These are phyloP conservation scores for Mycena alexandri DNA, from an alignment of 768 basidiomycete species.

Conservation along the genomic window DNA sequence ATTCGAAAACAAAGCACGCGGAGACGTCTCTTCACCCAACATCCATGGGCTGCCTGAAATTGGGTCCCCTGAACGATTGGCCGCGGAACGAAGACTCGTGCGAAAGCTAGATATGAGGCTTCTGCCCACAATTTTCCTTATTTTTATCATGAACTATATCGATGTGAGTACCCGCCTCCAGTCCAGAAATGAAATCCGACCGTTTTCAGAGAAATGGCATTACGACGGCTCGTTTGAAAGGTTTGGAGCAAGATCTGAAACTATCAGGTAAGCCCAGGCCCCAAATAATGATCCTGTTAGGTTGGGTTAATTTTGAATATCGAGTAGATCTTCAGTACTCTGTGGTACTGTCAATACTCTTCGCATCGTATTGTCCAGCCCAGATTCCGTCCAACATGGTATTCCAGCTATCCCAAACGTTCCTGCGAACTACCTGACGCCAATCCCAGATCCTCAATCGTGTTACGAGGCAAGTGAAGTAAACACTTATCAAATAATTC, in stretches of 20 bases:
- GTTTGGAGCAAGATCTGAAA: constrained; percentile 61
- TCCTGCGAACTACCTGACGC: background rate
- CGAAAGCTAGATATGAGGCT: constrained; percentile 69
- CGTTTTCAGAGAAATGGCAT: constrained; percentile 58
- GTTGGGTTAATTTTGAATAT: background rate
- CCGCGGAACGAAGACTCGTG: constrained; percentile 61
- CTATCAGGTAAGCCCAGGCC: constrained; percentile 58
- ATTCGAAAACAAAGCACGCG: constrained; percentile 25
- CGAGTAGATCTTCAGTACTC: constrained; percentile 63
- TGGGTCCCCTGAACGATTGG: constrained; percentile 46
- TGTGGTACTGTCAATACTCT: constrained; percentile 65
- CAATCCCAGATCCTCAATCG: constrained; percentile 63
- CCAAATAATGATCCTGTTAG: background rate
- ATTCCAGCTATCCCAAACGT: background rate
- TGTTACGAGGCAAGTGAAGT: constrained; percentile 56
- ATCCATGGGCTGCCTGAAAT: constrained; percentile 23
- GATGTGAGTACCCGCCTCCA: constrained; percentile 59
- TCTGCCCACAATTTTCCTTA: constrained; percentile 68
- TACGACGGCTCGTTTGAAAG: constrained; percentile 63
- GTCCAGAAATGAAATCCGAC: background rate
- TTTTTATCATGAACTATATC: constrained; percentile 78
- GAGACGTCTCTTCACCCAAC: background rate
- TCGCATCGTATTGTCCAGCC: constrained; percentile 71
- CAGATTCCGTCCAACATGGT: constrained; percentile 80
- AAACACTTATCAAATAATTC: background rate